Conservation (phyloP, 2,329 filamentous ascomycete species). For the Cercospora janseana region DNA sequence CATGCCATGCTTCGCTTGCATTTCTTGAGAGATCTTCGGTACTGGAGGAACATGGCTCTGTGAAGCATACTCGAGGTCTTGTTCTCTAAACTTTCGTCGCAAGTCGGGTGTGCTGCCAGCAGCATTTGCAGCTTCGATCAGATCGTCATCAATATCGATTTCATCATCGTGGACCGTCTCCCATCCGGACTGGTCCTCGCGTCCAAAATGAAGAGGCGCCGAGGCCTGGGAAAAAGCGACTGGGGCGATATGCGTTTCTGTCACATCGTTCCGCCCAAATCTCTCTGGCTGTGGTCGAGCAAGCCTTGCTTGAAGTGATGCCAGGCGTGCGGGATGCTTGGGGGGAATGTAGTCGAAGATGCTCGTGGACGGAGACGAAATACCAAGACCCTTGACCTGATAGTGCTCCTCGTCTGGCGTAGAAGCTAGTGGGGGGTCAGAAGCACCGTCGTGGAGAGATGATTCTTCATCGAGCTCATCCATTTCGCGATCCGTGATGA, state of each 20-base stretch:
- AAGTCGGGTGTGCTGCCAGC: conserved; percentile 6
- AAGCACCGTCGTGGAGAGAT: background rate
- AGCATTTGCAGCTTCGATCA: conserved; percentile 11
- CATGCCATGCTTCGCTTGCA: conserved; percentile 1
- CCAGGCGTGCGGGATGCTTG: background rate
- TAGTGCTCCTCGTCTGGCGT: conserved; percentile 12
- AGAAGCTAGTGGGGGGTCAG: conserved; percentile 5
- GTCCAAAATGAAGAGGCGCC: background rate
- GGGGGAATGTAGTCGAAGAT: background rate
- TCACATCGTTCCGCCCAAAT: too few relatives aligned
- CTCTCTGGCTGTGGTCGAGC: background rate
- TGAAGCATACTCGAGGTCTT: background rate
- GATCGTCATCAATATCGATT: conserved; percentile 12
- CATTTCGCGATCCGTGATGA: conserved; percentile 3
- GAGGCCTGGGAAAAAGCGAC: background rate
- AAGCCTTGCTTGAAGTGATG: background rate
- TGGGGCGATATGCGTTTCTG: too few relatives aligned
- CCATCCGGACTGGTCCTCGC: conserved; percentile 9
- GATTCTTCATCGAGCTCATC: background rate
- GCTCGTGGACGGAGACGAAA: background rate
- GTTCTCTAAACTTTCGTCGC: background rate
- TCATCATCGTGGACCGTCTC: conserved; percentile 9
- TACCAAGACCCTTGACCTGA: conserved; percentile 9
- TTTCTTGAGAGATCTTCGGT: conserved; percentile 1
- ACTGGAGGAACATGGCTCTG: background rate